Evolutionary conservation across 1,284 basidiomycete species (phyloP).

Genomic region (Volvariella surrecta): DNA sequence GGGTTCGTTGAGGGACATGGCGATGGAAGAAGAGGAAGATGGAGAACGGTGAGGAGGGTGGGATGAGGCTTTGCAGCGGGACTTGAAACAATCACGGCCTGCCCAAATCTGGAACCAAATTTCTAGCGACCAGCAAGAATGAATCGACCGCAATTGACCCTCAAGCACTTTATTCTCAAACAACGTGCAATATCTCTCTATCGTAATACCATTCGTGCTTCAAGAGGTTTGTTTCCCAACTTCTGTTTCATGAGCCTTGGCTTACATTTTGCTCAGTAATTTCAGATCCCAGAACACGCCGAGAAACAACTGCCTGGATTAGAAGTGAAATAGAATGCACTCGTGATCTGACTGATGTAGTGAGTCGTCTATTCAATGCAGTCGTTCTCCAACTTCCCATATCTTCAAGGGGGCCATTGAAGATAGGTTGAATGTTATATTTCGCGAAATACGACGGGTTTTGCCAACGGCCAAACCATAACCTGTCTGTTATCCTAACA

Average conservation of each 20-base stretch:
- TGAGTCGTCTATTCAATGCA: constrained; percentile 19
- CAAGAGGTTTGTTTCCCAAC: constrained; percentile 39
- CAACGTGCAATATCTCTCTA: constrained; percentile 55
- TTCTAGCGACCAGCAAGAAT: constrained; percentile 3
- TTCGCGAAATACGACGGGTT: constrained; percentile 48
- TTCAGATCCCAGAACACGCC: constrained; percentile 46
- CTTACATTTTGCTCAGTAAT: constrained; percentile 36
- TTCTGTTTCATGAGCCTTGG: constrained; percentile 8
- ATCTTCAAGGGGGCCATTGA: constrained; percentile 18
- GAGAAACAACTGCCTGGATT: constrained; percentile 65
- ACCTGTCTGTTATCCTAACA: background rate
- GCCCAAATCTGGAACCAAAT: constrained; percentile 10
- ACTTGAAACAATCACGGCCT: constrained; percentile 28
- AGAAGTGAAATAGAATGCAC: constrained; percentile 64
- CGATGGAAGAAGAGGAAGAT: background rate
- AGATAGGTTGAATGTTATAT: constrained; percentile 36
- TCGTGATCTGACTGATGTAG: constrained; percentile 46
- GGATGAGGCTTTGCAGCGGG: constrained; percentile 21
- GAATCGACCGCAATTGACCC: constrained; percentile 26
- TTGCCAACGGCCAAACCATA: constrained; percentile 15
- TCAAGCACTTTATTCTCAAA: constrained; percentile 69
- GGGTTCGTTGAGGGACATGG: background rate
- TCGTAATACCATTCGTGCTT: constrained; percentile 55
- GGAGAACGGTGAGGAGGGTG: background rate
- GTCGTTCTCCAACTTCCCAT: constrained; percentile 1